Percentiles rank a stretch among this genome's conserved stretches.
phyloP scores from a whole-genome alignment of 1,284 basidiomycete genomes.

The Cryptococcus sp. region DNA sequence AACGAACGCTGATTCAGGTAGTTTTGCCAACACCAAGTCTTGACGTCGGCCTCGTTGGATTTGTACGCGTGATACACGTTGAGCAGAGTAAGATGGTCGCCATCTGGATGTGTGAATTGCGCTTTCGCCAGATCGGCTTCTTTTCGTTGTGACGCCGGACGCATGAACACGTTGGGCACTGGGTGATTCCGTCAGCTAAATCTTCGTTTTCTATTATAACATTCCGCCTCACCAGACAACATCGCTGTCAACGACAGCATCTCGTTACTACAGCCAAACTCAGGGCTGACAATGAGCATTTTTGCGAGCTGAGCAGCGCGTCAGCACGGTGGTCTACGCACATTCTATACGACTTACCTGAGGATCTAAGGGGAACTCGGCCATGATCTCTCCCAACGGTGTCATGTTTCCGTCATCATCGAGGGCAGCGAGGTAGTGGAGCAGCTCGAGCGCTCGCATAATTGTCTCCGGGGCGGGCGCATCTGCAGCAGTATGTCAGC shows the following conservation, averaged over 20 bases:
- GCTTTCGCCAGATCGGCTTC: constrained; percentile 93
- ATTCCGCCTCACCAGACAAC: constrained; percentile 71
- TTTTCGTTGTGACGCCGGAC: constrained; percentile 81
- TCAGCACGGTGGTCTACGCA: neutral
- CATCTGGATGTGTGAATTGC: constrained; percentile 84
- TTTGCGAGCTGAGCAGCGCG: constrained; percentile 68
- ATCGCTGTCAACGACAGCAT: constrained; percentile 93
- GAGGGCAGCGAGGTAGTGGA: constrained; percentile 89
- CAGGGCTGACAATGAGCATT: constrained; percentile 89
- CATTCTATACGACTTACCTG: constrained; percentile 60
- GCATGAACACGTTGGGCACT: constrained; percentile 93
- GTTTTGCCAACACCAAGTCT: constrained; percentile 91
- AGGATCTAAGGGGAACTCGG: constrained; percentile 96
- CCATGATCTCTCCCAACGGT: constrained; percentile 86
- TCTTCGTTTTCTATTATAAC: neutral
- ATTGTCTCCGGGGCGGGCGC: constrained; percentile 96
- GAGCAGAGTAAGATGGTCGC: constrained; percentile 91
- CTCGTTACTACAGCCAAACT: constrained; percentile 96
- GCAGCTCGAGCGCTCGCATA: constrained; percentile 93
- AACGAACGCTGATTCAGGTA: constrained; percentile 84
- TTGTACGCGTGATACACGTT: constrained; percentile 96
- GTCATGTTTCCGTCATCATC: constrained; percentile 95
- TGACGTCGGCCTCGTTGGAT: constrained; percentile 64
- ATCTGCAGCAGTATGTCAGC: constrained; percentile 54
- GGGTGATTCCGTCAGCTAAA: constrained; percentile 7